Conservation (phyloP, 176 grass and related monocot species). For the Lolium perenne region DNA sequence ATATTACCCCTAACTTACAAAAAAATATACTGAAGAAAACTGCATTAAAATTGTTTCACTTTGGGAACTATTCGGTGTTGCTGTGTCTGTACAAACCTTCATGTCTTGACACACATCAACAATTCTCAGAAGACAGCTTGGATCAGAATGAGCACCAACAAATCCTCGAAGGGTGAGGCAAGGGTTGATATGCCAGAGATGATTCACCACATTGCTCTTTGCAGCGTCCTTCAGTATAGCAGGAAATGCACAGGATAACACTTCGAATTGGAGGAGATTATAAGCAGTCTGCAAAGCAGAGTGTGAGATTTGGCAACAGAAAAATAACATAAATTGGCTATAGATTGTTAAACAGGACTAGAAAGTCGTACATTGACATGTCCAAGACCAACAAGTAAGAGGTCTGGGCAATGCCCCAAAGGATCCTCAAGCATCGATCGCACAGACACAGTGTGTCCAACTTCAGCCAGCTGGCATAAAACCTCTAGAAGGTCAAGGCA, state of each 20-base stretch:
- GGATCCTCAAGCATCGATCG: constrained; percentile 64
- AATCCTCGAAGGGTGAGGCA: constrained; percentile 70
- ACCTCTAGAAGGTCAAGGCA: constrained; percentile 78
- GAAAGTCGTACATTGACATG: constrained; percentile 57
- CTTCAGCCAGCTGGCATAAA: constrained; percentile 81
- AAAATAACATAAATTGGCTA: constrained; percentile 36
- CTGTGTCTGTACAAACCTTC: constrained; percentile 58
- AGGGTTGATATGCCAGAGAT: constrained; percentile 74
- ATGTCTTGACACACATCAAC: constrained; percentile 69
- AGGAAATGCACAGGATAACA: constrained; percentile 67
- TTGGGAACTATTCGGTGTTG: neutral
- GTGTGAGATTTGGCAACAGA: constrained; percentile 19
- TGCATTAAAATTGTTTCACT: constrained; percentile 11
- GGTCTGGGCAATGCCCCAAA: constrained; percentile 62
- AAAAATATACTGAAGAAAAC: constrained; percentile 33
- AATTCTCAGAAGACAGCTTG: constrained; percentile 63
- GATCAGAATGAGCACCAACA: constrained; percentile 66
- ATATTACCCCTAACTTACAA: constrained; percentile 12
- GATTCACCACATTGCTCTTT: constrained; percentile 55
- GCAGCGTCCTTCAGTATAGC: constrained; percentile 63
- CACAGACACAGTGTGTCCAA: constrained; percentile 60
- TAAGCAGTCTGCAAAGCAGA: constrained; percentile 72
- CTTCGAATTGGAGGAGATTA: constrained; percentile 81
- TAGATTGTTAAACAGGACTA: neutral
- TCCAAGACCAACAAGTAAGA: constrained; percentile 71